Evolutionary conservation across 306 rosid species (phyloP), one percentile per base, ranked within the genome.

Genomic region (Cucumis cinereus): DNA sequence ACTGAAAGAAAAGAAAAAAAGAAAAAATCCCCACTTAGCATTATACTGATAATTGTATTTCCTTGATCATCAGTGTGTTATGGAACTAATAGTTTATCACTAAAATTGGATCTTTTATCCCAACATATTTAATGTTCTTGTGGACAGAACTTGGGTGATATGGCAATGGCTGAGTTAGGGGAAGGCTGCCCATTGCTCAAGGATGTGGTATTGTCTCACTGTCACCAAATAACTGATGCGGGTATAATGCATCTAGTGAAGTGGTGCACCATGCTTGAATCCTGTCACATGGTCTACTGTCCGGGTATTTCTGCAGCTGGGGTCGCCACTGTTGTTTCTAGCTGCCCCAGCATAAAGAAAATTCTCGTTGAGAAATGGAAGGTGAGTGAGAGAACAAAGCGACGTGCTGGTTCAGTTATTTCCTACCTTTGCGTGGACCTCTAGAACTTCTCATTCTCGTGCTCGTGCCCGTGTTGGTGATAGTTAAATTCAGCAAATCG

Each of bases 281-380:
- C 96, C 75, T 92, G 98, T 80, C 99, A 92, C 79, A 87, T 92
- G 96, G 97, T 89, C 76, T 94, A 90, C 77, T 94, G 99, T 82
- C 91, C 91, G 5, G 85, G 91, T 59, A 81, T 94, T 77, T 90
- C 98, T 16, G 84, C 90, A 43, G 85, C 87, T 16, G 98, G 98
- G 35, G 96, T 94, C 28, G 96, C 99, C 70, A 87, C 92, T 0
- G 89, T 94, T 74, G 95, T 94, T 66, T 92, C 99, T 10, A 76
- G 96, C 52, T 94, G 99, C 63, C 86, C 90, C 53, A 85, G 87
- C 85, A 82, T 94, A 77, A 94, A 88, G 85, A 94, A 92, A 83
- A 87, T 94, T 50, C 86, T 92, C 22, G 98, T 94, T n/a, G 99
- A 94, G 91, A 89, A 92, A 83, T 88, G 87, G 92, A 94, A 94